Evolutionary conservation across 2,329 filamentous ascomycete genomes (phyloP), one percentile per base, ranked within the genome.

Genomic region (Talaromyces sp.): DNA sequence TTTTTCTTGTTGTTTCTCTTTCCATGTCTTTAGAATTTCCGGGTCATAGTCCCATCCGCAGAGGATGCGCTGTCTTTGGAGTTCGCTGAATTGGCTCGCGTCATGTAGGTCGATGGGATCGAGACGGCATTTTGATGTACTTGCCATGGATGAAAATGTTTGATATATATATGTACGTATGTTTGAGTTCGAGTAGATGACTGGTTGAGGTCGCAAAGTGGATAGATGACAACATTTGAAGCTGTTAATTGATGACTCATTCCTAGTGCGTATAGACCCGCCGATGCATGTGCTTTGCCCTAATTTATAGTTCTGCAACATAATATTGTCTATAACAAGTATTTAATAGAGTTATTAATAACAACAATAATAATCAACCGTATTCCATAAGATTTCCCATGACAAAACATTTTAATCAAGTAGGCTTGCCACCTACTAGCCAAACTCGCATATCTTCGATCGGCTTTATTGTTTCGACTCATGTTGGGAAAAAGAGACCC

Each of bases 21-120:
- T 56, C 59, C 65, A 68, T 50, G 36, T 44, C n/a, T 61, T 34
- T 23, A 69, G 33, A 23, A 57, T 64, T 33, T 64, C 31, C 2
- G 42, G 9, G 8, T 64, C 61, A 8, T 42, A 63, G 50, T 63
- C 23, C 68, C 68, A 69, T 53, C 68, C 67, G 57, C 68, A 69
- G 18, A 68, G 51, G 28, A 47, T 12, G 14, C 68, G 67, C 56
- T 69, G 68, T 27, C 57, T 60, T 34, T 60, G 65, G 5, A 69
- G 50, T 47, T 69, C 67, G 52, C 14, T 53, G 58, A 65, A 65
- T 62, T 69, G 59, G 23, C 5, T 40, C 6, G 55, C 16, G 14
- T 67, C 52, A 14, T 54, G 16, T 2, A 68, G 61, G 40, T 65
- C 27, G 50, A 62, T 51, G 18, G 62, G 62, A 4, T 59, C 56